These are phyloP conservation scores for Arabidopsis thaliana DNA, from an alignment of 345 rosid species.

Conservation along the genomic window DNA sequence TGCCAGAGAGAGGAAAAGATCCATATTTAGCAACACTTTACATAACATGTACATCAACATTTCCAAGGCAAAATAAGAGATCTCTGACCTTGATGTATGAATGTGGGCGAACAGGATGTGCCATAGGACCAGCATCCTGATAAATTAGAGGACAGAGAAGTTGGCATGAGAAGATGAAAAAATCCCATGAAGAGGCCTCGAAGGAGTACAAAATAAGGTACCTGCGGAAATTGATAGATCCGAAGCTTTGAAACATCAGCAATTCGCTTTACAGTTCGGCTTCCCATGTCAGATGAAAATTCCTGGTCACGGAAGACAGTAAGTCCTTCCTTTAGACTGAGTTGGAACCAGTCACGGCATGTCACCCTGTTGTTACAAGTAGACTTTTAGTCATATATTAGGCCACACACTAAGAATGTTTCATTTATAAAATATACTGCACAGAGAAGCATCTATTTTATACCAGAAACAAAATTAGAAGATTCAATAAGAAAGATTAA, in stretches of 20 bases:
- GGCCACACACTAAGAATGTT: not conserved
- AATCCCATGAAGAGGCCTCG: slow-evolving; percentile 11
- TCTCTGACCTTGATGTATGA: slow-evolving; percentile 90
- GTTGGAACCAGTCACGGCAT: slow-evolving; percentile 99
- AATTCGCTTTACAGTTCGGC: slow-evolving; percentile 94
- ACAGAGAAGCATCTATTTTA: not conserved
- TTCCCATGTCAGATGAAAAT: slow-evolving; percentile 99
- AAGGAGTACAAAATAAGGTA: slow-evolving; percentile 38
- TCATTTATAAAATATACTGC: not conserved
- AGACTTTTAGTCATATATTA: slow-evolving; percentile 27
- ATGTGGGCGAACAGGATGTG: slow-evolving; percentile 98
- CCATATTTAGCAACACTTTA: slow-evolving; percentile 30
- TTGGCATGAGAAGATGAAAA: not conserved
- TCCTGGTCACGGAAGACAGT: slow-evolving; percentile 99
- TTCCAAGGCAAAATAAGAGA: not conserved
- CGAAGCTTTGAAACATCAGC: slow-evolving; percentile 94
- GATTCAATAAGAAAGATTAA: slow-evolving; percentile 17
- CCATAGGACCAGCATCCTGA: slow-evolving; percentile 99
- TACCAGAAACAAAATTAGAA: slow-evolving; percentile 2
- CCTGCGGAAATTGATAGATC: slow-evolving; percentile 92
- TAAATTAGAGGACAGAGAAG: slow-evolving; percentile 18
- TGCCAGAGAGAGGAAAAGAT: slow-evolving; percentile 47
- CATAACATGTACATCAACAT: slow-evolving; percentile 1
- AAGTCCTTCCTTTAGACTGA: slow-evolving; percentile 99
- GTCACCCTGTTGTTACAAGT: slow-evolving; percentile 74